Base-by-base conservation (phyloP, 108 stramenopile genomes). In the Fragilariopsis cylindrus region DNA sequence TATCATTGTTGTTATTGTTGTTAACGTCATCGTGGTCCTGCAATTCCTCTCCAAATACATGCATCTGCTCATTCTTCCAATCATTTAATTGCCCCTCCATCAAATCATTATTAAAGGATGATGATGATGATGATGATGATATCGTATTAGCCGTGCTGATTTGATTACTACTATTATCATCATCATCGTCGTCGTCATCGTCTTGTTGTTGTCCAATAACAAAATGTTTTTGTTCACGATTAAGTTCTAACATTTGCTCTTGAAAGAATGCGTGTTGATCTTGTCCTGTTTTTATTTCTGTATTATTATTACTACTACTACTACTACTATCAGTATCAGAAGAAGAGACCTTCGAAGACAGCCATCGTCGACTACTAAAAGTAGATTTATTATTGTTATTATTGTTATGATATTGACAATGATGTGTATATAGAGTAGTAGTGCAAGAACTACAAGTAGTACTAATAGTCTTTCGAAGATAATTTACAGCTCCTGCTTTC, bases 261-360 rank as follows among this genome's bases (percentile, higher is more conserved):
- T 75, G 76, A 65, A 82, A 82, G 48, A 78, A 71, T 16, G 77
- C 68, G 71, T 82, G 81, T 9, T 68, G 74, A 7, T 80, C 74
- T 6, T 52, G 7, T 8, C 73, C 73, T 7, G 73, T 55, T 15
- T 55, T 66, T 0, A 9, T 13, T 6, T 55, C 39, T 15, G 45
- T 56, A 18, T 0, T 62, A 18, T 1, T 62, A 18, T 1, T 62
- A 18, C 18, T 62, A 18, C 18, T 62, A 11, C 11, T 62, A 1
- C 13, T 15, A 53, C 15, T 15, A 15, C 52, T 53, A 53, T 53
- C 52, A 53, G 12, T 53, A n/a, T 53, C 30, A 30, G 30, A 30
- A 30, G 30, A 30, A 30, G 30, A 30, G 30, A 30, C 1, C 30
- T 30, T 30, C 2, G 30, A 30, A 30, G 30, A 30, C 0, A 30